A percentile compares a stretch with the other conserved stretches of the same genome.
These are phyloP conservation scores for Phytopythium helicoides DNA, from an alignment of 352 stramenopile species.

Conservation along the genomic window DNA sequence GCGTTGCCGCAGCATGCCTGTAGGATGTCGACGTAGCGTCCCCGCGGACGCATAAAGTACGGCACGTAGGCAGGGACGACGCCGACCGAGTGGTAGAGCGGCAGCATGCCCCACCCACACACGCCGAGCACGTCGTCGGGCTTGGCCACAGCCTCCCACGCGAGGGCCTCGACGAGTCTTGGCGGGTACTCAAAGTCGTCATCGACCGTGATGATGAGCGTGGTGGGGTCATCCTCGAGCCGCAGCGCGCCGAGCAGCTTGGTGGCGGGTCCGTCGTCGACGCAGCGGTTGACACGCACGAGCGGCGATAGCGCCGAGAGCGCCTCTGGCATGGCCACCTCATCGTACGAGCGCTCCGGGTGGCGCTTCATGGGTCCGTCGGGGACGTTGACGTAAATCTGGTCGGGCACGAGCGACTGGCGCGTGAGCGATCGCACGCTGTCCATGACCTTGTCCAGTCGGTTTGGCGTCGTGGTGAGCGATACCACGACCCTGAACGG, in stretches of 20 bases:
- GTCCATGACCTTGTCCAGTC: slow-evolving; percentile 76
- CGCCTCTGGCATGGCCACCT: slow-evolving; percentile 50
- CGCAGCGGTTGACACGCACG: slow-evolving; percentile 67
- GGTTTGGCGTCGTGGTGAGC: slow-evolving; percentile 72
- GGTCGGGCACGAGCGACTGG: slow-evolving; percentile 63
- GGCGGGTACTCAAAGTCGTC: slow-evolving; percentile 82
- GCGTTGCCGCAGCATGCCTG: slow-evolving; percentile 70
- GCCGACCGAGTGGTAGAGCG: slow-evolving; percentile 69
- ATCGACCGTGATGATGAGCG: slow-evolving; percentile 79
- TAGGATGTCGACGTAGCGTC: slow-evolving; percentile 75
- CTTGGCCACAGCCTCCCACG: slow-evolving; percentile 63
- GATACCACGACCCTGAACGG: slow-evolving; percentile 79
- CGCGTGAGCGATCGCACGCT: slow-evolving; percentile 53
- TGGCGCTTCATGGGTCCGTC: slow-evolving; percentile 72
- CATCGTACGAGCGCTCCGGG: slow-evolving; percentile 70
- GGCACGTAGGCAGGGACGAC: slow-evolving; percentile 79
- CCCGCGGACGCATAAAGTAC: slow-evolving; percentile 73
- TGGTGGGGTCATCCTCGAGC: slow-evolving; percentile 52
- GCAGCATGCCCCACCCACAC: slow-evolving; percentile 79
- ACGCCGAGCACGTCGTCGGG: slow-evolving; percentile 64
- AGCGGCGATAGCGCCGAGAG: slow-evolving; percentile 45
- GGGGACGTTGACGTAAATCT: slow-evolving; percentile 81
- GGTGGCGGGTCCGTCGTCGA: slow-evolving; percentile 77
- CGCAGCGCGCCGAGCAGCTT: slow-evolving; percentile 71
- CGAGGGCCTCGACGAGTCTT: slow-evolving; percentile 55